Evolutionary conservation across 352 stramenopile genomes (phyloP).

Genomic region (Phytophthora quininea): DNA sequence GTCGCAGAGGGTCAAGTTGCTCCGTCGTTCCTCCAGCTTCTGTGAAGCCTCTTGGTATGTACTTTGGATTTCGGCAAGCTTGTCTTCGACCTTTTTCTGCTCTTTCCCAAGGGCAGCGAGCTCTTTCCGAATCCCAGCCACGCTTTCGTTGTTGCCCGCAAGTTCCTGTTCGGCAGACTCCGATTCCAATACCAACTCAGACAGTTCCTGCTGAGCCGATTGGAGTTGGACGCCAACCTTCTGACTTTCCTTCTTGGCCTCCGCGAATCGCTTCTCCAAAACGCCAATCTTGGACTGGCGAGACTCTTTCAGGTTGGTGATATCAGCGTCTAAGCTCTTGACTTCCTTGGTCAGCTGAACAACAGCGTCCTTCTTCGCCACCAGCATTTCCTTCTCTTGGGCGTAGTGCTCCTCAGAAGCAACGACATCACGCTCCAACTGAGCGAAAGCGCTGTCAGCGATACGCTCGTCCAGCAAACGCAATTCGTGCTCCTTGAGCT

Average conservation of each 20-base stretch:
- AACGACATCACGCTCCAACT: slow-evolving; percentile 76
- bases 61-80: slow-evolving; percentile 65
- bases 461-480: slow-evolving; percentile 82
- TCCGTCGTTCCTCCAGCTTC: slow-evolving; percentile 73
- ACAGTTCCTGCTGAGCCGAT: slow-evolving; percentile 68
- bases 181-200: slow-evolving; percentile 73
- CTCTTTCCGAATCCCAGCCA: slow-evolving; percentile 61
- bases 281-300: slow-evolving; percentile 82
- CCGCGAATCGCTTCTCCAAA: slow-evolving; percentile 75
- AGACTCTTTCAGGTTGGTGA: slow-evolving; percentile 83
- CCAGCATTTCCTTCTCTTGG: slow-evolving; percentile 64
- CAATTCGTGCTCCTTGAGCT: slow-evolving; percentile 87
- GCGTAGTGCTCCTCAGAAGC: slow-evolving; percentile 78
- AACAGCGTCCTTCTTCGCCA: slow-evolving; percentile 71
- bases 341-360: slow-evolving; percentile 81
- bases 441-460: slow-evolving; percentile 74
- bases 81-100: slow-evolving; percentile 72
- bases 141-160: slow-evolving; percentile 59
- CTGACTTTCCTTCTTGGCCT: slow-evolving; percentile 79
- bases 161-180: slow-evolving; percentile 78
- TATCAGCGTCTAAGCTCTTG: slow-evolving; percentile 74
- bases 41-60: slow-evolving; percentile 65
- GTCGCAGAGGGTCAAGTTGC: slow-evolving; percentile 85
- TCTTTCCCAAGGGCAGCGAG: slow-evolving; percentile 66
- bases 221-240: slow-evolving; percentile 67